phyloP scores from a whole-genome alignment of 169 alveolate genomes.

The Plasmodium sp. region DNA sequence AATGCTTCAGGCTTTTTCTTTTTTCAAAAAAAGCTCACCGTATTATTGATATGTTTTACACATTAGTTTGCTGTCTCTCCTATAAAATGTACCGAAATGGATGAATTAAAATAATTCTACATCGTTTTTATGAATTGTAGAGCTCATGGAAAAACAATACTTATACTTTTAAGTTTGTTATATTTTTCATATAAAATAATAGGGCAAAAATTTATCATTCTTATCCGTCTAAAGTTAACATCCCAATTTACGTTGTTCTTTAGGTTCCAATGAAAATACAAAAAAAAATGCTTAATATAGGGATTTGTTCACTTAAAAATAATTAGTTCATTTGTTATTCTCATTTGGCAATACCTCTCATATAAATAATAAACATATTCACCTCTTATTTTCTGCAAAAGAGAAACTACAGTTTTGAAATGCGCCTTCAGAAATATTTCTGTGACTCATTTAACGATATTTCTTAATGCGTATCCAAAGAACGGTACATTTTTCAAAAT shows the following conservation, averaged over 20 bases:
- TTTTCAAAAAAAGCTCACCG: neutral
- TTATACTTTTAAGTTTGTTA: neutral
- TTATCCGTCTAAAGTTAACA: neutral
- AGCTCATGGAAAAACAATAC: neutral
- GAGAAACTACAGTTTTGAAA: neutral
- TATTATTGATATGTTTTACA: neutral
- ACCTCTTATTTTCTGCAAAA: neutral
- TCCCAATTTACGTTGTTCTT: neutral
- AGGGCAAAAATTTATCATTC: neutral
- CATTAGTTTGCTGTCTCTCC: neutral
- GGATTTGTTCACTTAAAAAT: neutral
- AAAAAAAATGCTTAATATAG: neutral
- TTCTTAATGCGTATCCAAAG: neutral
- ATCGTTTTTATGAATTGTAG: neutral
- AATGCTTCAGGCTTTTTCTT: neutral
- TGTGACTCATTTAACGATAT: neutral
- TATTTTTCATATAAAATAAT: neutral
- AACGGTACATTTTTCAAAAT: neutral
- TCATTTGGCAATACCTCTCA: neutral
- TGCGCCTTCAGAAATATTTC: neutral
- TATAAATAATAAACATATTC: neutral
- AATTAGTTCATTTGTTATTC: neutral
- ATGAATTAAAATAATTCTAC: neutral
- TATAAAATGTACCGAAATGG: neutral
- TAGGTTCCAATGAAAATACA: neutral